Evolutionary conservation across 2,329 filamentous ascomycete genomes (phyloP).

Genomic region (Coniosporium uncinatum): DNA sequence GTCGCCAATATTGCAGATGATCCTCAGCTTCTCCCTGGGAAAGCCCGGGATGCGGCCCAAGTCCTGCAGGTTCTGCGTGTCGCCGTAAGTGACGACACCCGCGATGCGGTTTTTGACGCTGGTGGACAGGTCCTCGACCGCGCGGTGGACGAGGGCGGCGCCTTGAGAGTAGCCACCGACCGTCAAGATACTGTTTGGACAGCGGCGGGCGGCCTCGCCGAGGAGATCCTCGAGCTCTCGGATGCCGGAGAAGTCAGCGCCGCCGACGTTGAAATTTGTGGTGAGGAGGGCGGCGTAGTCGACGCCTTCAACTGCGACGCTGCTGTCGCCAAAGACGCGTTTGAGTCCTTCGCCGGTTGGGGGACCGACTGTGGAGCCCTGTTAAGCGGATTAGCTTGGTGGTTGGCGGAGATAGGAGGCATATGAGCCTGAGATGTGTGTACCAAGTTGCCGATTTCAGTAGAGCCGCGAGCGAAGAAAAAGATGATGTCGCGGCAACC

Average conservation of each 20-base stretch:
- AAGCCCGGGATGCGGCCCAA: constrained; percentile 24
- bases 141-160: constrained; percentile 26
- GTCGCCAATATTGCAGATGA: constrained; percentile 26
- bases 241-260: constrained; percentile 23
- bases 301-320: constrained; percentile 23
- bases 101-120: constrained; percentile 21
- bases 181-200: constrained; percentile 27
- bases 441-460: constrained; percentile 4
- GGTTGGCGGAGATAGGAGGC: no score
- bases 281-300: constrained; percentile 26
- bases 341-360: constrained; percentile 1
- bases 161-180: constrained; percentile 35
- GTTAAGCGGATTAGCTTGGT: no score
- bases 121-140: constrained; percentile 19
- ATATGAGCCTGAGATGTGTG: neutral
- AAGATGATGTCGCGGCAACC: constrained; percentile 2
- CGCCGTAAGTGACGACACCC: constrained; percentile 31
- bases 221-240: constrained; percentile 24
- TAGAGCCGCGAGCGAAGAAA: constrained; percentile 5
- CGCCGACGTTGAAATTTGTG: constrained; percentile 23
- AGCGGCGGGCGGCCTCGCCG: constrained; percentile 25
- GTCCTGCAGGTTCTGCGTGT: constrained; percentile 31
- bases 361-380: constrained; percentile 1
- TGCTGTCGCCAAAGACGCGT: neutral
- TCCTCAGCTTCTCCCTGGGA: constrained; percentile 20